Conservation (phyloP, 352 stramenopile genomes). For the Aphanomyces invadans region DNA sequence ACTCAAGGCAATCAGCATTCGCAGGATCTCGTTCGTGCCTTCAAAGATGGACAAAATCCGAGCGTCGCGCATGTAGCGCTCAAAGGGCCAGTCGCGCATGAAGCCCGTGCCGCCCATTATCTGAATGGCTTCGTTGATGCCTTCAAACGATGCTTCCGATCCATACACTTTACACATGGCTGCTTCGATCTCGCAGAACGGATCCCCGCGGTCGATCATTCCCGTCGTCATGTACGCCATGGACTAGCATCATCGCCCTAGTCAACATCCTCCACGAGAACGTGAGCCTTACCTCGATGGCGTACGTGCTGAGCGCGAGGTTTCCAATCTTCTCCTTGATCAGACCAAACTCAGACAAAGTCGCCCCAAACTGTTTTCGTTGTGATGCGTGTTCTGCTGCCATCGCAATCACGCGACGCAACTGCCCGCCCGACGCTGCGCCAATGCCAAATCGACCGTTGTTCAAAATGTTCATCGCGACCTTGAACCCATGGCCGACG, state of each 20-base stretch:
- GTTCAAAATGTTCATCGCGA: conserved; percentile 90
- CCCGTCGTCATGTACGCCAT: conserved; percentile 87
- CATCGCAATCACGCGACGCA: conserved; percentile 58
- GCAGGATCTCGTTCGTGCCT: conserved; percentile 88
- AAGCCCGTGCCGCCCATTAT: conserved; percentile 83
- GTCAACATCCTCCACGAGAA: background rate
- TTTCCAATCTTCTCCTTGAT: conserved; percentile 86
- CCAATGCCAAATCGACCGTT: conserved; percentile 88
- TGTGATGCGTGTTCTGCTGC: conserved; percentile 66
- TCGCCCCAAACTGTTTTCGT: conserved; percentile 72
- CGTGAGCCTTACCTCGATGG: conserved; percentile 71
- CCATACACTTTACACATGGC: conserved; percentile 87
- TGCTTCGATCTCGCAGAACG: conserved; percentile 80
- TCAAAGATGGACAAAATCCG: conserved; percentile 90
- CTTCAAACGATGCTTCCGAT: conserved; percentile 70
- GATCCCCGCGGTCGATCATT: conserved; percentile 81
- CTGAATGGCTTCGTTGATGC: conserved; percentile 85
- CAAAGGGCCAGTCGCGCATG: conserved; percentile 89
- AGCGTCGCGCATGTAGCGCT: conserved; percentile 87
- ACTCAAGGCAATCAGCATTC: conserved; percentile 87
- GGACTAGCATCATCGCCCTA: conserved; percentile 25
- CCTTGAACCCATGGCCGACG: conserved; percentile 87
- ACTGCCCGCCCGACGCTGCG: conserved; percentile 56
- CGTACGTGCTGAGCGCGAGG: conserved; percentile 74
- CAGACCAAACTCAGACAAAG: conserved; percentile 66